Evolutionary conservation across 2,329 filamentous ascomycete species (phyloP).

Genomic region (Trichoderma aggressivum): DNA sequence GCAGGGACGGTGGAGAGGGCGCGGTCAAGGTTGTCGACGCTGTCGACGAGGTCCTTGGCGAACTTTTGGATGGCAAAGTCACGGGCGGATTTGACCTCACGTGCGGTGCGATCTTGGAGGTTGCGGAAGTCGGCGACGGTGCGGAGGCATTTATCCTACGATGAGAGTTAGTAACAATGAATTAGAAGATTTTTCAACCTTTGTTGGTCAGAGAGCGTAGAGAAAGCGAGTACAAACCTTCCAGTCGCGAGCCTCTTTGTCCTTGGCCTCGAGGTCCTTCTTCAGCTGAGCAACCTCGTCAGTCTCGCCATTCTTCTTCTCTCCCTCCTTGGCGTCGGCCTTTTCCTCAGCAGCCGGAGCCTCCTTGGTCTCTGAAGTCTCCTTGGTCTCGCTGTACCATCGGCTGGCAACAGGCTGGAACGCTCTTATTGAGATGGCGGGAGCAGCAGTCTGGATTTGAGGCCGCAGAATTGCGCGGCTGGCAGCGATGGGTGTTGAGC

Average conservation of each 20-base stretch:
- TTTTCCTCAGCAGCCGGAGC: conserved; percentile 32
- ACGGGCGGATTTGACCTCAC: conserved; percentile 81
- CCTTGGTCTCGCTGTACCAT: conserved; percentile 51
- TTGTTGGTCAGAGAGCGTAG: background rate
- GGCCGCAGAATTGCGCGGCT: conserved; percentile 36
- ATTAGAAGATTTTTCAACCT: background rate
- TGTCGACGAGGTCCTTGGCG: conserved; percentile 90
- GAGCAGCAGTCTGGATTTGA: conserved; percentile 37
- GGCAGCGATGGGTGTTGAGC: conserved; percentile 37
- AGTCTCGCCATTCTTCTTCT: conserved; percentile 30
- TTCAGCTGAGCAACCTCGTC: conserved; percentile 45
- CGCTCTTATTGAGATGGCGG: conserved; percentile 37
- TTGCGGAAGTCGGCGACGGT: conserved; percentile 96
- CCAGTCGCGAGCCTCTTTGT: conserved; percentile 63
- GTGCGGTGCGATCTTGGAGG: conserved; percentile 88
- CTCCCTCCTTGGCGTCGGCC: conserved; percentile 25
- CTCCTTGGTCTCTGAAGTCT: conserved; percentile 28
- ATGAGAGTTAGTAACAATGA: background rate
- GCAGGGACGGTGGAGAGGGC: conserved; percentile 75
- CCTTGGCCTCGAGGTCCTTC: conserved; percentile 52
- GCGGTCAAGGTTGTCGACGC: conserved; percentile 94
- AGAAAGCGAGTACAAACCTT: conserved; percentile 60
- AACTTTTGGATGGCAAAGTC: conserved; percentile 97
- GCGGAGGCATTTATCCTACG: conserved; percentile 88
- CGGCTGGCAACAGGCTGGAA: conserved; percentile 36